These are phyloP conservation scores for Rozella allomycis DNA, from an alignment of 371 early-diverging fungal genomes.

Conservation along the genomic window DNA sequence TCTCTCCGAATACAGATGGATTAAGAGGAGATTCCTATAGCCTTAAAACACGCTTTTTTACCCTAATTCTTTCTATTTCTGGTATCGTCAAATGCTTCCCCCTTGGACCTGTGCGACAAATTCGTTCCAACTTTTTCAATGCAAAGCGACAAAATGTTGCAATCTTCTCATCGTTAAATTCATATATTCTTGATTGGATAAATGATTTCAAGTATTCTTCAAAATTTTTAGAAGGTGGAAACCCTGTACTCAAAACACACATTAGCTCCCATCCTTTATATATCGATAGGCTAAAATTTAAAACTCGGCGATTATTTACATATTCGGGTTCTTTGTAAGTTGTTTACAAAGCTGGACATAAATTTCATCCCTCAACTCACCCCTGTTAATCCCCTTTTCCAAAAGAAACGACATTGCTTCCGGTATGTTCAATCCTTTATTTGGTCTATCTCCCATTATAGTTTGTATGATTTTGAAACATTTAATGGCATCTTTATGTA, in stretches of 20 bases:
- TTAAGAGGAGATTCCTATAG: slow-evolving; percentile 62
- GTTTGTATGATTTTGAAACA: slow-evolving; percentile 63
- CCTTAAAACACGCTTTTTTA: slow-evolving; percentile 3
- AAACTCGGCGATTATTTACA: slow-evolving; percentile 13
- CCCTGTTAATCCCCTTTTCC: slow-evolving; percentile 46
- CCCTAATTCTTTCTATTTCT: slow-evolving; percentile 59
- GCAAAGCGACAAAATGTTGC: slow-evolving; percentile 36
- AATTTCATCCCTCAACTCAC: slow-evolving; percentile 72
- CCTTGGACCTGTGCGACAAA: slow-evolving; percentile 50
- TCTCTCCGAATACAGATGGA: slow-evolving; percentile 75
- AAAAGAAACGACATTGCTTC: slow-evolving; percentile 51
- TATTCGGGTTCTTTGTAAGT: slow-evolving; percentile 50
- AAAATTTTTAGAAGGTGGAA: slow-evolving; percentile 75
- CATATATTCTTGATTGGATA: slow-evolving; percentile 14
- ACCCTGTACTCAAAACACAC: slow-evolving; percentile 50
- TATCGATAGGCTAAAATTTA: slow-evolving; percentile 6
- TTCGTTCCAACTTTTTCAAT: slow-evolving; percentile 37
- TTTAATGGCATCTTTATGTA: slow-evolving; percentile 58
- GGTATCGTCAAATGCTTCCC: slow-evolving; percentile 44
- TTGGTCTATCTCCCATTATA: slow-evolving; percentile 51
- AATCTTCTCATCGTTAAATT: slow-evolving; percentile 19
- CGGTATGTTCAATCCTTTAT: slow-evolving; percentile 9
- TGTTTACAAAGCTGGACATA: slow-evolving; percentile 85
- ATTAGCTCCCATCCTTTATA: slow-evolving; percentile 70
- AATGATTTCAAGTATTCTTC: slow-evolving; percentile 60